Percentiles rank a stretch among this genome's conserved stretches.
These are phyloP conservation scores for Gamsiella multidivaricata DNA, from an alignment of 192 early-diverging fungal genomes.

Conservation along the genomic window DNA sequence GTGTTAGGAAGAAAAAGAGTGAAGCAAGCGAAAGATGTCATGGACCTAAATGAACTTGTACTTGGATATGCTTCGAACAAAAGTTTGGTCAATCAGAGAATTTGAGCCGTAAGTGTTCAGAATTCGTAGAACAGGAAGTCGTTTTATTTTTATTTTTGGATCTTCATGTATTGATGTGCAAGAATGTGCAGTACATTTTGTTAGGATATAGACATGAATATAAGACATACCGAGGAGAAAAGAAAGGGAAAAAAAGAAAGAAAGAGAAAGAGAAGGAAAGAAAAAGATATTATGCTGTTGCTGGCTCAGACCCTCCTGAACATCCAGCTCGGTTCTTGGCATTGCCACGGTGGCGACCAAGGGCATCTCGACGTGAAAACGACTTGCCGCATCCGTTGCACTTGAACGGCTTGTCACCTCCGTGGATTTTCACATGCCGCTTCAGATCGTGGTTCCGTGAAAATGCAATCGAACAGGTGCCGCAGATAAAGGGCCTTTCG, in stretches of 20 bases:
- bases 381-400: conserved; percentile 75
- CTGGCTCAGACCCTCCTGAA: background rate
- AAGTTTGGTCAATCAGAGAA: no score
- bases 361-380: conserved; percentile 83
- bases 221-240: no score
- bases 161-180: no score
- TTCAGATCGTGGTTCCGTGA: conserved; percentile 90
- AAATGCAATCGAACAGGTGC: conserved; percentile 78
- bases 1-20: no score
- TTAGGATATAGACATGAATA: no score
- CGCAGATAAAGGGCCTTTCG: conserved; percentile 76
- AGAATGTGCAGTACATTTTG: no score
- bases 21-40: no score
- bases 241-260: background rate
- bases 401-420: conserved; percentile 76
- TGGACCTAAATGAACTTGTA: no score
- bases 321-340: conserved; percentile 53
- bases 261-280: background rate
- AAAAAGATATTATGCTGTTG: background rate
- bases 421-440: conserved; percentile 81
- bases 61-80: no score
- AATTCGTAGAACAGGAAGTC: no score
- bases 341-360: conserved; percentile 70
- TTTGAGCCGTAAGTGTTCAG: no score
- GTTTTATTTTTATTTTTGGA: no score